Conservation (phyloP, 2,329 filamentous ascomycete genomes). For the Alternaria solani region DNA sequence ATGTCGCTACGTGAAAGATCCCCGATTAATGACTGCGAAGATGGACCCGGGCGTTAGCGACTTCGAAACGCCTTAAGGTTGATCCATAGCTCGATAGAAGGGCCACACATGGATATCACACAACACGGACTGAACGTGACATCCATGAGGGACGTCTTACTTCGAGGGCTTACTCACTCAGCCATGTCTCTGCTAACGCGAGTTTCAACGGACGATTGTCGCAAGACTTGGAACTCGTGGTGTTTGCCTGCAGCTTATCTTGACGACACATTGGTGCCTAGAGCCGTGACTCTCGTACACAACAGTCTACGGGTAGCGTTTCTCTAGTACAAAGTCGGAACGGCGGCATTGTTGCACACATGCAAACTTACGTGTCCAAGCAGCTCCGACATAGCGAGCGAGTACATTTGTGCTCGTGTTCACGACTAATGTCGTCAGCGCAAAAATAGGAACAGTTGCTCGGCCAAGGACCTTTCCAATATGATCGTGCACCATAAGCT, state of each 20-base stretch:
- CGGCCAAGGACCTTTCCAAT: background rate
- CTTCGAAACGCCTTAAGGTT: background rate
- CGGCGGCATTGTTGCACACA: background rate
- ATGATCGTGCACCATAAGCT: background rate
- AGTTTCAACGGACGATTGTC: background rate
- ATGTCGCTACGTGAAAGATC: background rate
- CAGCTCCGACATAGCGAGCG: background rate
- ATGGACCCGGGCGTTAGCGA: background rate
- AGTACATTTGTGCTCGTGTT: background rate
- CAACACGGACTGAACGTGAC: background rate
- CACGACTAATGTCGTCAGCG: background rate
- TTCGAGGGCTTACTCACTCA: background rate
- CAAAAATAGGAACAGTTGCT: background rate
- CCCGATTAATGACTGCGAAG: background rate
- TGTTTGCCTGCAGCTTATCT: background rate
- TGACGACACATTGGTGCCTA: background rate
- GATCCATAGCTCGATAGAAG: background rate
- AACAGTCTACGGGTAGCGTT: background rate
- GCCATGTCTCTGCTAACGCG: background rate
- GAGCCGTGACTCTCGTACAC: background rate
- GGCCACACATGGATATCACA: background rate
- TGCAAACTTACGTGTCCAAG: background rate
- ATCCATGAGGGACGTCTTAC: background rate
- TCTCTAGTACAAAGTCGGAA: background rate
- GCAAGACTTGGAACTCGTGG: background rate